Evolutionary conservation across 1,284 basidiomycete genomes (phyloP), one percentile per base, ranked within the genome.

Genomic region (Cutaneotrichosporon spelunceum): DNA sequence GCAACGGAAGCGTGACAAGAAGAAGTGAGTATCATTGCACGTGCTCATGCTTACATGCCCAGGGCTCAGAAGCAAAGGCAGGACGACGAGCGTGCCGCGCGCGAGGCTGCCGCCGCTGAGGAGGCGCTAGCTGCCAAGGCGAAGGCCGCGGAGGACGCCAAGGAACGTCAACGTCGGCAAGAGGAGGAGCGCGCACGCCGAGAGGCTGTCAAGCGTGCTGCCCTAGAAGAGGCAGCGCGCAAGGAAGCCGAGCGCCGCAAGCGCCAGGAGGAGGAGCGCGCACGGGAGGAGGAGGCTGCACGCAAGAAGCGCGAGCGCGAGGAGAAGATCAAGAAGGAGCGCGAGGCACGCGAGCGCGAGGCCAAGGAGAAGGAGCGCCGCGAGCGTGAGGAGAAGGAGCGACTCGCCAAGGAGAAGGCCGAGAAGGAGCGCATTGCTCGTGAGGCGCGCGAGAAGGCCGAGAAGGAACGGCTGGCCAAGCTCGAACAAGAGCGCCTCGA

Each of bases 21-120:
- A 78, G 70, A 74, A 67, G 78, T 79, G 64, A 60, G 77, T 29
- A 39, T 2, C 4, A n/a, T 27, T 29, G 1, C 16, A 1, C 16
- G 8, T 4, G 11, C 9, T 14, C 24, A 33, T 14, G 44, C 67
- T 61, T 48, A 63, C 53, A n/a, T 16, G 4, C 10, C 23, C 70
- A 95, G 93, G 80, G 86, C 86, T 76, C 91, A 94, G 81, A 95
- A 94, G 80, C 83, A 86, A 70, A 90, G 89, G 57, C 95, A 94
- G 75, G 95, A 97, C 71, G 91, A 92, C 73, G 92, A 93, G 78
- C 85, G 85, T 59, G 88, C 89, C 14, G 84, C 84, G 26, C 86
- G 86, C 68, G 89, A 89, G 53, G 89, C 89, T 24, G 89, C 90
- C 74, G 85, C 87, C 75, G 88, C 89, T 47, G 88, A 88, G 23